Evolutionary conservation across 495 filamentous ascomycete species (phyloP), one percentile per base, ranked within the genome.

Genomic region (Achaetomiella virescens): DNA sequence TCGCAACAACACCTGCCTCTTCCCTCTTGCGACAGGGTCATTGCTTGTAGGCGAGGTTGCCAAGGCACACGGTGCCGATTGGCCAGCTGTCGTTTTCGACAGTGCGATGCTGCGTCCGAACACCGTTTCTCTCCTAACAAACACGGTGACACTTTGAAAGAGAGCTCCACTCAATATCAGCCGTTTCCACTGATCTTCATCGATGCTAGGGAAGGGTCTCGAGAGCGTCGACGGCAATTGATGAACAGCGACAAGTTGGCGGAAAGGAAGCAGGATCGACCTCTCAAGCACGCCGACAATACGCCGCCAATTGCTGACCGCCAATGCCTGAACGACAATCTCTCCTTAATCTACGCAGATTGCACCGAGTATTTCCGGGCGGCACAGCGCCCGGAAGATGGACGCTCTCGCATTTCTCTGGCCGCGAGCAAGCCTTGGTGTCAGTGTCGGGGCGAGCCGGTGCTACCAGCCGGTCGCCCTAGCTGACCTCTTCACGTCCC

Each of bases 391-490:
- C n/a, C n/a, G 46, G 31, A 3, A n/a, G 29, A 37, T 22, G 31
- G 29, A 22, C 29, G 9, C 48, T 33, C 21, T 5, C 22, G 21
- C 7, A n/a, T 52, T 8, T 15, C 12, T 42, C 40, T 33, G 27
- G 29, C 51, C 40, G 7, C 14, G 21, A 24, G 27, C 27, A 37
- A 35, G 40, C 41, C 4, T 31, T 25, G 38, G 25, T 43, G 41
- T 54, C 14, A 17, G 40, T 54, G 44, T 42, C 51, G 17, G 31
- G 22, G 51, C 29, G 41, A 45, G 40, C 27, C 50, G 38, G 50
- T 53, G 50, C 50, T 38, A 53, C 50, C 27, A 36, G 12, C 38
- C 40, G 9, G 15, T 36, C 50, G 21, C 38, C 14, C 6, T 41
- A 22, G 22, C 37, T 25, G 37, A 33, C 12, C 7, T 8, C 15